phyloP scores from a whole-genome alignment of 2,329 filamentous ascomycete genomes.

The Ophiostoma pallidulum region DNA sequence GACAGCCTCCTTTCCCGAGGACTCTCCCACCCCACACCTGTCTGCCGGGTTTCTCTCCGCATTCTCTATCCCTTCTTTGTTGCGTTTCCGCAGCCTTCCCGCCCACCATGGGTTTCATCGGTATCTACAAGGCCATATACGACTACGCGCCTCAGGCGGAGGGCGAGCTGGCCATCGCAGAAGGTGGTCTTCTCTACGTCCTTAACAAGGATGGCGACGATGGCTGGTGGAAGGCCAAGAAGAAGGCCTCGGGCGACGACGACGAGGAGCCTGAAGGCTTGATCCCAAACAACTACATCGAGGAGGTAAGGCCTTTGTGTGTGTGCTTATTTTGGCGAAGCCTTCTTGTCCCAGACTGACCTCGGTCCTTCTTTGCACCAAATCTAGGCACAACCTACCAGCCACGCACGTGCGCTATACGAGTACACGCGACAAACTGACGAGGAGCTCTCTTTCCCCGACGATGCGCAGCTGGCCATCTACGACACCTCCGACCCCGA shows the following conservation, averaged over 20 bases:
- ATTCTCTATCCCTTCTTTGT: background rate
- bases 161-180: slow-evolving; percentile 18
- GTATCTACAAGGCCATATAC: slow-evolving; percentile 19
- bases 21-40: no score
- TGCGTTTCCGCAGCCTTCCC: background rate
- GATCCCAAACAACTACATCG: slow-evolving; percentile 89
- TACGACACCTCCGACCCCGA: slow-evolving; percentile 89
- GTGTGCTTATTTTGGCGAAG: slow-evolving; percentile 1
- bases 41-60: no score
- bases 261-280: slow-evolving; percentile 86
- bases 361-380: slow-evolving; percentile 4
- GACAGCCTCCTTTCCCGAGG: no score
- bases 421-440: slow-evolving; percentile 96
- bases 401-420: slow-evolving; percentile 81
- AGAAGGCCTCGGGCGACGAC: slow-evolving; percentile 71
- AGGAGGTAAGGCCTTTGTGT: slow-evolving; percentile 56
- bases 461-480: slow-evolving; percentile 73
- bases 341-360: slow-evolving; percentile 20
- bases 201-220: slow-evolving; percentile 55
- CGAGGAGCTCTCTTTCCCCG: slow-evolving; percentile 90
- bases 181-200: slow-evolving; percentile 19
- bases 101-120: slow-evolving; percentile 18
- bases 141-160: slow-evolving; percentile 21
- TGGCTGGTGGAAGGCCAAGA: slow-evolving; percentile 96
- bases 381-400: slow-evolving; percentile 44